These are phyloP conservation scores for Zelopaecilomyces penicillatus DNA, from an alignment of 2,329 filamentous ascomycete species.

Conservation along the genomic window DNA sequence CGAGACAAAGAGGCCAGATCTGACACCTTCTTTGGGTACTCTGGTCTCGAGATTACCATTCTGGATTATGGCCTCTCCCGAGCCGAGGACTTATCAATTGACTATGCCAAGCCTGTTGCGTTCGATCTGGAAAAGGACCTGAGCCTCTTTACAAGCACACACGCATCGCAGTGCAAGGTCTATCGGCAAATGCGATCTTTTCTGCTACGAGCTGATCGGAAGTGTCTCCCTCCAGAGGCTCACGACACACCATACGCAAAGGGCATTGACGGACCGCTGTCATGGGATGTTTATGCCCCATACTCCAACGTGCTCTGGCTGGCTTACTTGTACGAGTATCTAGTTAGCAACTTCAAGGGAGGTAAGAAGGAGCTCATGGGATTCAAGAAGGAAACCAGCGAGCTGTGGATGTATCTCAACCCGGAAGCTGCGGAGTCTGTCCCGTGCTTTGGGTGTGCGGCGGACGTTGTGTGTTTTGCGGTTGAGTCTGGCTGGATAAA, in stretches of 20 bases:
- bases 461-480: constrained; percentile 48
- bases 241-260: constrained; percentile 40
- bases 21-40: constrained; percentile 43
- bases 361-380: constrained; percentile 33
- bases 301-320: constrained; percentile 61
- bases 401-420: constrained; percentile 47
- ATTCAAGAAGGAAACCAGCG: constrained; percentile 41
- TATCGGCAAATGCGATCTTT: constrained; percentile 57
- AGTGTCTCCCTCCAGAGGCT: constrained; percentile 37
- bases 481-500: constrained; percentile 50
- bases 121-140: constrained; percentile 55
- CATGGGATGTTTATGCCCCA: constrained; percentile 47
- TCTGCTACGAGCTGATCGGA: constrained; percentile 41
- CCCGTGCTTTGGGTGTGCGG: constrained; percentile 46
- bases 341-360: constrained; percentile 39
- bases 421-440: constrained; percentile 38
- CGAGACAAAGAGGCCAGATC: constrained; percentile 22
- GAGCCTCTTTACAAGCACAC: constrained; percentile 50
- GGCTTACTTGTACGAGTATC: constrained; percentile 51
- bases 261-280: constrained; percentile 39
- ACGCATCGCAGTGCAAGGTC: constrained; percentile 51
- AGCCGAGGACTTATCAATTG: constrained; percentile 35
- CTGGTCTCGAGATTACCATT: constrained; percentile 55
- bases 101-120: constrained; percentile 35
- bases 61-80: constrained; percentile 58